Base-by-base conservation (phyloP, 2,329 filamentous ascomycete genomes). In the Aspergillus arachidicola region DNA sequence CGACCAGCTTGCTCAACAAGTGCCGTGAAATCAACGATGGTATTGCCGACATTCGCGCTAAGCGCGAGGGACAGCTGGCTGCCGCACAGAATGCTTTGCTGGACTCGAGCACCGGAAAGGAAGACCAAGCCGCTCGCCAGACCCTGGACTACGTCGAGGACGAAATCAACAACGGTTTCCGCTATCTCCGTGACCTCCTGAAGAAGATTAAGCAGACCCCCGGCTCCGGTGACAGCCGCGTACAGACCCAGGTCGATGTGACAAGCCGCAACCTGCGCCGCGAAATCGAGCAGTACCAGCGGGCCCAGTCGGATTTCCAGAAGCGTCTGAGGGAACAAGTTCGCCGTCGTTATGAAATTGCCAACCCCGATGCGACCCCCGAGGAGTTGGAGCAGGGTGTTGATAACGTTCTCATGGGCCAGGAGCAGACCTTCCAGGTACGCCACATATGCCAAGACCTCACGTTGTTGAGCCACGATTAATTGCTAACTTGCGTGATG, bases 331-430 rank as follows among this genome's bases (percentile, higher is more conserved):
- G 92, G 76, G 91, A 93, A 57, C 92, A 96, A 79, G 91, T 96
- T 81, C 91, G 89, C 68, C 87, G 95, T 60, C 93, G 97, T 77
- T 97, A 96, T 80, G 87, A 91, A 63, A 97, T 98, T 75, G 94
- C 95, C 60, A 87, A 89, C 67, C 92, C 93, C 26, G 89, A 96
- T 62, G 92, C 92, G 3, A 86, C 87, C 32, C 91, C 95, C 59
- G 83, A 85, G 50, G 93, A 98, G 77, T 87, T 97, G 32, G 85
- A 86, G 63, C 87, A 90, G 62, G 93, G 92, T 19, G 90, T 94
- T 0, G 88, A 94, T 72, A 88, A 92, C 65, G 75, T 77, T 71
- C 85, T 86, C 69, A 85, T 81, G 16, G 81, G 81, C 56, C 86
- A 90, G 68, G 87, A 89, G 59, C 92, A 96, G 78, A 89, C 96